phyloP scores from a whole-genome alignment of 2,329 filamentous ascomycete genomes.

The Colletotrichum zoysiae region DNA sequence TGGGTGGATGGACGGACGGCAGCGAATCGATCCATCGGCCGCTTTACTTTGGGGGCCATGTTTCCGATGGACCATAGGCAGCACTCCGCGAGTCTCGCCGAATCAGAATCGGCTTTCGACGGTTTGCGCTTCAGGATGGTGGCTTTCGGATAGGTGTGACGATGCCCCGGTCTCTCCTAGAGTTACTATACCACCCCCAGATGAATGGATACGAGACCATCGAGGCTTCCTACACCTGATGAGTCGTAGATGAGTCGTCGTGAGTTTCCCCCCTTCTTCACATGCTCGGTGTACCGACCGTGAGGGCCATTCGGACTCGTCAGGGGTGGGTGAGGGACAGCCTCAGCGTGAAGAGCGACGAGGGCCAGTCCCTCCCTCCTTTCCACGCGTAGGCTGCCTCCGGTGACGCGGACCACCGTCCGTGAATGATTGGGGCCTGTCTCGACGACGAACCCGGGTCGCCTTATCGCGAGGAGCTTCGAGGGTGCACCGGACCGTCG shows the following conservation, averaged over 20 bases:
- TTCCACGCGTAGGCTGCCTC: background rate
- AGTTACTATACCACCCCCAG: background rate
- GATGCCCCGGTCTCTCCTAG: background rate
- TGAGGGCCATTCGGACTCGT: too few relatives aligned
- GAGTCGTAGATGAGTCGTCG: background rate
- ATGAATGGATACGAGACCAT: too few relatives aligned
- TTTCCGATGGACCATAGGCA: background rate
- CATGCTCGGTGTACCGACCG: background rate
- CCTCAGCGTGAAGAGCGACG: background rate
- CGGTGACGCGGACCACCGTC: background rate
- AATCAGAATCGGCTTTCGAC: background rate
- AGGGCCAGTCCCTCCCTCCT: too few relatives aligned
- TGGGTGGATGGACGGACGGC: background rate
- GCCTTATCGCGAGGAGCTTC: background rate
- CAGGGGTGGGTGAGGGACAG: too few relatives aligned
- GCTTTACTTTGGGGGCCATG: background rate
- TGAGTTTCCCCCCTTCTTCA: background rate
- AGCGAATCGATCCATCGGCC: slow-evolving; percentile 8
- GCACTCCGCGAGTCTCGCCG: background rate
- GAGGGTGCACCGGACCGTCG: background rate
- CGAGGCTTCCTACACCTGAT: background rate
- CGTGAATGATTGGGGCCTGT: background rate
- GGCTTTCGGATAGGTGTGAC: background rate
- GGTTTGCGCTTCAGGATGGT: background rate
- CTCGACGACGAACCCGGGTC: background rate